These are phyloP conservation scores for Lipomyces starkeyi DNA, from an alignment of 805 yeast species.

Conservation along the genomic window DNA sequence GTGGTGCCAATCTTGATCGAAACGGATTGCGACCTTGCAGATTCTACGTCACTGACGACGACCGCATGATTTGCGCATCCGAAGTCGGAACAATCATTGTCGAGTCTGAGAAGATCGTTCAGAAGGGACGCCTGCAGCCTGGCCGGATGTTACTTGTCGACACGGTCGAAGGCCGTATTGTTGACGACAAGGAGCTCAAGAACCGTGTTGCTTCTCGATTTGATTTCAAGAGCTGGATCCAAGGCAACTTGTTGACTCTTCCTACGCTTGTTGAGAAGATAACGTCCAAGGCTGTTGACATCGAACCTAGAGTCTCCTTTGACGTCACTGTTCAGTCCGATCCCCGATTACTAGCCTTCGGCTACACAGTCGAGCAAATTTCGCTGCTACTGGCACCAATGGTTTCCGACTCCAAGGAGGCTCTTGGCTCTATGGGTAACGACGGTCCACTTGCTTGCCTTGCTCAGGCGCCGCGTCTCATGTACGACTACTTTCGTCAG, in stretches of 20 bases:
- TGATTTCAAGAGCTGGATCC: constrained; percentile 93
- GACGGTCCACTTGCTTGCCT: constrained; percentile 95
- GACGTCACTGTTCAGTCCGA: constrained; percentile 69
- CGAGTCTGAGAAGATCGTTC: constrained; percentile 77
- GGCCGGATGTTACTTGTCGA: constrained; percentile 96
- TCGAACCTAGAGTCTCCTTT: constrained; percentile 37
- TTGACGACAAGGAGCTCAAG: constrained; percentile 90
- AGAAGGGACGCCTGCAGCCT: constrained; percentile 93
- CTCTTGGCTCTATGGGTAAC: constrained; percentile 98
- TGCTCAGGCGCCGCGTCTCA: constrained; percentile 86
- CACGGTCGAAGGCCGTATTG: constrained; percentile 89
- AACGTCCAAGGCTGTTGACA: constrained; percentile 45
- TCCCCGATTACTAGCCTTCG: constrained; percentile 83
- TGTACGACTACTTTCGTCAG: constrained; percentile 94
- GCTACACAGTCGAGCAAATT: constrained; percentile 93
- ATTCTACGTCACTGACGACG: constrained; percentile 92
- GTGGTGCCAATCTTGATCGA: constrained; percentile 98
- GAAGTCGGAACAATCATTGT: constrained; percentile 97
- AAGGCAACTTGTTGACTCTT: constrained; percentile 83
- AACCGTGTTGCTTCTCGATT: constrained; percentile 74
- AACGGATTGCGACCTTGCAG: constrained; percentile 98
- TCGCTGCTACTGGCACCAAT: constrained; percentile 85
- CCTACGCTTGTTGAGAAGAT: constrained; percentile 73
- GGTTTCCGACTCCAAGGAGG: constrained; percentile 92
- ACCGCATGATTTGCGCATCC: constrained; percentile 95